phyloP scores from a whole-genome alignment of 345 rosid genomes.

The Brassica nigra region DNA sequence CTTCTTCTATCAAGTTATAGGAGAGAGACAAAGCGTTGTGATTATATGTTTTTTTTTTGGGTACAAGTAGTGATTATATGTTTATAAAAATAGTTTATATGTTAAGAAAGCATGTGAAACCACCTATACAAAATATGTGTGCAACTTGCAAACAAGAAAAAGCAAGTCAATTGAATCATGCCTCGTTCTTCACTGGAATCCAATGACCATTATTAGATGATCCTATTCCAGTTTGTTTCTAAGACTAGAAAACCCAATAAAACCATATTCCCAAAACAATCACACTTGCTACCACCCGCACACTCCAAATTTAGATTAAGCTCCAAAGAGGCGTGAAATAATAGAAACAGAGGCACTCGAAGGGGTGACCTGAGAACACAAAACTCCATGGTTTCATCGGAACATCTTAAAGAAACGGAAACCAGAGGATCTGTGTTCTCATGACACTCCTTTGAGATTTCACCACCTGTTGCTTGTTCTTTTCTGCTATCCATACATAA shows the following conservation, averaged over 20 bases:
- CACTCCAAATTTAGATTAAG: not conserved
- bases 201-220: not conserved
- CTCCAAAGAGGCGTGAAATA: not conserved
- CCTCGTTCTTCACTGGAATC: not conserved
- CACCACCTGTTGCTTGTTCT: conserved; percentile 10
- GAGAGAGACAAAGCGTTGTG: too few relatives aligned
- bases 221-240: too few relatives aligned
- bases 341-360: not conserved
- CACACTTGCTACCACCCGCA: not conserved
- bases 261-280: not conserved
- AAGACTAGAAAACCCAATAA: not conserved
- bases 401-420: conserved; percentile 13
- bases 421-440: conserved; percentile 29
- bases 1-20: too few relatives aligned
- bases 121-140: too few relatives aligned
- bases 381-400: conserved; percentile 3
- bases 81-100: too few relatives aligned
- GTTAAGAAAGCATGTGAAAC: too few relatives aligned
- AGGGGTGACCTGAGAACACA: not conserved
- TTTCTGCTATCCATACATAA: not conserved
- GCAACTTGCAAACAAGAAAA: too few relatives aligned
- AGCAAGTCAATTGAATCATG: too few relatives aligned
- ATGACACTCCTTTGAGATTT: conserved; percentile 37
- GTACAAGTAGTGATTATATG: too few relatives aligned
- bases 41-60: too few relatives aligned